phyloP scores from a whole-genome alignment of 129 eudicot species.

The Gnaphalium uliginosum region DNA sequence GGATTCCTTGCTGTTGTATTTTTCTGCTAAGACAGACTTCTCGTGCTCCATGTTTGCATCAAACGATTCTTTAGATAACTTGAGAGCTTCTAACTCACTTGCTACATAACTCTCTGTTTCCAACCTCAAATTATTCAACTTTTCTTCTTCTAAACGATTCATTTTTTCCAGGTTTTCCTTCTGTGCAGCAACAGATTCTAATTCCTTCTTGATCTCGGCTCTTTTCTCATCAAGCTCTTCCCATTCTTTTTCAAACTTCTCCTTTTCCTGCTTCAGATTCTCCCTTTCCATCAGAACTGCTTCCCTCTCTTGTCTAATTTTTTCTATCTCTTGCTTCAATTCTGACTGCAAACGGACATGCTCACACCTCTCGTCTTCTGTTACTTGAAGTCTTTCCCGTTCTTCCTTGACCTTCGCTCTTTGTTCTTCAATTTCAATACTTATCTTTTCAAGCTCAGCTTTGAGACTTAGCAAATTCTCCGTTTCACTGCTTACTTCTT shows the following conservation, averaged over 20 bases:
- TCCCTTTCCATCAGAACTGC: constrained; percentile 66
- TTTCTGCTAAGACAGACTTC: constrained; percentile 54
- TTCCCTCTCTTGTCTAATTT: constrained; percentile 64
- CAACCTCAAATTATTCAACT: constrained; percentile 51
- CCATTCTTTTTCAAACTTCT: constrained; percentile 94
- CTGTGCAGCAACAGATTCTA: constrained; percentile 49
- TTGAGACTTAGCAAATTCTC: constrained; percentile 59
- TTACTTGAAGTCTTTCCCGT: constrained; percentile 63
- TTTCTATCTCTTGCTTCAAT: constrained; percentile 73
- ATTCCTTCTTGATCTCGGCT: constrained; percentile 55
- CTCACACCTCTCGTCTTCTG: constrained; percentile 83
- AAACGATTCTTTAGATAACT: constrained; percentile 75
- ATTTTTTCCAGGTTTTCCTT: constrained; percentile 56
- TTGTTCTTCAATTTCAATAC: constrained; percentile 57
- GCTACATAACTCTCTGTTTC: constrained; percentile 63
- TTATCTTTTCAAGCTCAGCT: constrained; percentile 65
- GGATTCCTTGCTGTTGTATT: constrained; percentile 52
- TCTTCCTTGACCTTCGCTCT: constrained; percentile 47
- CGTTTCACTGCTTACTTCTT: constrained; percentile 58
- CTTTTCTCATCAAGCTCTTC: constrained; percentile 90
- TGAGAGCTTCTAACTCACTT: constrained; percentile 72
- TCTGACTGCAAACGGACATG: constrained; percentile 67
- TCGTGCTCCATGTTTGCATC: constrained; percentile 78
- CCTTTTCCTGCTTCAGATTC: constrained; percentile 73
- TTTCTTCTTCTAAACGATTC: constrained; percentile 70